Base-by-base conservation (phyloP, 768 basidiomycete species). In the Ramaria rubella region DNA sequence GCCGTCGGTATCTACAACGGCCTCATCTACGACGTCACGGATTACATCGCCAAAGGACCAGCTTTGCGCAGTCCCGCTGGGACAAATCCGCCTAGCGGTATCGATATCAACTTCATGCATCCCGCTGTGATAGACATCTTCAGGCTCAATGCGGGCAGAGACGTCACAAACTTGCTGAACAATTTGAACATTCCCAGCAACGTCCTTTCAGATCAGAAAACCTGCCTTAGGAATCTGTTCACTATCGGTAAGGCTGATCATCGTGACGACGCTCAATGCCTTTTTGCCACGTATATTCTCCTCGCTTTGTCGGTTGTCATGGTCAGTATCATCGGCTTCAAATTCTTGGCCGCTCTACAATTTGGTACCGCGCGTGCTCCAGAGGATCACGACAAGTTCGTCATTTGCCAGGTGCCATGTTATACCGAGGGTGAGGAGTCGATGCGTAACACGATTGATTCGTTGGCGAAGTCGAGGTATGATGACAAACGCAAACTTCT, bases 401-500 rank as follows among this genome's bases (percentile, higher is more conserved):
- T 96, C 60, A 91, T 95, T 63, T 97, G 94, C 68, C 95, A 98
- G 66, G 93, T 98, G 0, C 95, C 95, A 27, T 97, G 95, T 80
- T 98, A 98, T 68, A 98, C 95, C 2, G 95, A 98, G 77, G 95
- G 94, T 61, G 88, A 94, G 60, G 68, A 75, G 14, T 96, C 92
- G 5, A 75, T 98, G 50, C 80, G 88, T 49, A 77, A 76, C 63
- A 96, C 94, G 2, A 95, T 99, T 66, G 93, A 98, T 68, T 95
- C 94, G 4, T 75, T 99, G 57, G 92, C 95, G 1, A 82, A 88
- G 68, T 77, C 95, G 72, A 94, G 91, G 70, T 99, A 98, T 64
- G 95, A 99, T 65, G 95, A 99, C 75, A 99, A 98, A 72, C 88
- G 95, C 36, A 97, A 97, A 71, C 76, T 98, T 7, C 75, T 98